Conservation (phyloP, 2,329 filamentous ascomycete genomes). For the Colletotrichum camelliae region DNA sequence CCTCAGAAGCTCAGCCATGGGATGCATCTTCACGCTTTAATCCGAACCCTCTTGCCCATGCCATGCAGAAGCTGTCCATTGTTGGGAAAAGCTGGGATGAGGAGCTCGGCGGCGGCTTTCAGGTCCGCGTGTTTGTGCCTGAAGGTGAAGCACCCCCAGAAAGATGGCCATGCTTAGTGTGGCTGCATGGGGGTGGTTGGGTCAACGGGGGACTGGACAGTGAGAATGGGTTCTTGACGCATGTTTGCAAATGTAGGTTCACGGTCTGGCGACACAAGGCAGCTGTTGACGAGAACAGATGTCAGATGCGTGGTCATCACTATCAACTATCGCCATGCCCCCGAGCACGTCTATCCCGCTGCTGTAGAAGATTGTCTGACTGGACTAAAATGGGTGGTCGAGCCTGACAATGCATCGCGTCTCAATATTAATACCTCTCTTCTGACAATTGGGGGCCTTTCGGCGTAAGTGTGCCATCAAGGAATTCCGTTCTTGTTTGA, state of each 20-base stretch:
- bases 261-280: background rate
- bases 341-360: slow-evolving; percentile 38
- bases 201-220: slow-evolving; percentile 38
- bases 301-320: slow-evolving; percentile 33
- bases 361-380: slow-evolving; percentile 38
- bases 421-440: slow-evolving; percentile 29
- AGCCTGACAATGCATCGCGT: slow-evolving; percentile 20
- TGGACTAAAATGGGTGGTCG: slow-evolving; percentile 33
- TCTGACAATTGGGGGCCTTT: slow-evolving; percentile 35
- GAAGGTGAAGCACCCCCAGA: slow-evolving; percentile 23
- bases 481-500: background rate
- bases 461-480: slow-evolving; percentile 22
- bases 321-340: slow-evolving; percentile 39
- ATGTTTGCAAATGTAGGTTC: slow-evolving; percentile 28
- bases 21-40: slow-evolving; percentile 21
- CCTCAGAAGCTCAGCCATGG: slow-evolving; percentile 38
- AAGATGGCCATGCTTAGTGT: slow-evolving; percentile 40
- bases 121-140: slow-evolving; percentile 37
- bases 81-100: background rate
- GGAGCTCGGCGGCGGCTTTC: slow-evolving; percentile 30
- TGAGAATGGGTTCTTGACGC: slow-evolving; percentile 37
- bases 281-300: slow-evolving; percentile 9
- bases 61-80: background rate
- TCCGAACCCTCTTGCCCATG: background rate
- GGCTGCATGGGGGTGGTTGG: slow-evolving; percentile 47